Evolutionary conservation across 257 asterid species (phyloP).

Genomic region (Plantago major): DNA sequence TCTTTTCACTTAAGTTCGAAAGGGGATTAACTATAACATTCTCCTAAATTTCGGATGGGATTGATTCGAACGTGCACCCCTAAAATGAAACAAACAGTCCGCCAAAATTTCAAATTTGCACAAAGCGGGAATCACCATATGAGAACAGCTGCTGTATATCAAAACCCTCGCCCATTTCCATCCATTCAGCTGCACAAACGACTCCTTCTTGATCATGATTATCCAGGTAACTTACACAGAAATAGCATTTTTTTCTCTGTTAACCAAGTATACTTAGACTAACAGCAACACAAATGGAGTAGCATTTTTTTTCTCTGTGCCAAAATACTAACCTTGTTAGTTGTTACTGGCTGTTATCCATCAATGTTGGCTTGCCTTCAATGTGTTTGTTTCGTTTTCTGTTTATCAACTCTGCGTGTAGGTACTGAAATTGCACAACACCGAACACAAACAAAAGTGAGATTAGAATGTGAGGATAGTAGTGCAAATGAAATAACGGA

Average conservation of each 20-base stretch:
- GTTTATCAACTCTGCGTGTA: background rate
- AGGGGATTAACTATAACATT: too few relatives aligned
- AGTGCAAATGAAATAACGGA: slow-evolving; percentile 64
- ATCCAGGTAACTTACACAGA: slow-evolving; percentile 11
- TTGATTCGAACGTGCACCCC: too few relatives aligned
- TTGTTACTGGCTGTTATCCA: slow-evolving; percentile 2
- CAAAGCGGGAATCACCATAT: slow-evolving; percentile 1
- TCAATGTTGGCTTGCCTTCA: slow-evolving; percentile 10
- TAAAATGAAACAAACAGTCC: too few relatives aligned
- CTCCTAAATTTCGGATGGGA: too few relatives aligned
- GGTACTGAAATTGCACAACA: slow-evolving; percentile 30
- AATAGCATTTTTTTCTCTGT: slow-evolving; percentile 5
- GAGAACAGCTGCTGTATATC: background rate
- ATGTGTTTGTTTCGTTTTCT: background rate
- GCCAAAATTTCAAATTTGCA: background rate
- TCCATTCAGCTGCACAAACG: slow-evolving; percentile 53
- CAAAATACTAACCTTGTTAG: slow-evolving; percentile 23
- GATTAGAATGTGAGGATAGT: slow-evolving; percentile 46
- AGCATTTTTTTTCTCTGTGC: slow-evolving; percentile 16
- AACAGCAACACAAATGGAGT: slow-evolving; percentile 20
- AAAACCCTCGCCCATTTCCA: background rate
- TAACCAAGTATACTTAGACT: slow-evolving; percentile 14
- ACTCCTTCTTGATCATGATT: slow-evolving; percentile 22
- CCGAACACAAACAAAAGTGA: slow-evolving; percentile 49
- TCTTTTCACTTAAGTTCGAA: too few relatives aligned